Evolutionary conservation across 345 rosid species (phyloP).

Genomic region (Eucalyptus albens): DNA sequence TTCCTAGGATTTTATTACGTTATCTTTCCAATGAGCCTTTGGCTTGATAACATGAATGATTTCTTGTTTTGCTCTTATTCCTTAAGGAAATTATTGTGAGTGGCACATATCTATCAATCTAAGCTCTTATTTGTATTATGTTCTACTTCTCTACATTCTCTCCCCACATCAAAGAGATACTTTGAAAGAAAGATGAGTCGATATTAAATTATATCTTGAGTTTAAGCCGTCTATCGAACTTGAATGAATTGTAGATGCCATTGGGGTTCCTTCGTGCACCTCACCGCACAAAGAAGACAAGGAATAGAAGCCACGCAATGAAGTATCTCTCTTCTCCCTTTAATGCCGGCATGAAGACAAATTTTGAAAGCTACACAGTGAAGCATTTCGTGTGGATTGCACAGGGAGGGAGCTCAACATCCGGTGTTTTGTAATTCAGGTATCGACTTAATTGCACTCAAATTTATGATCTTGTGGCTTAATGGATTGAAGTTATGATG

Average conservation of each 20-base stretch:
- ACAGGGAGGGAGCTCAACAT: not conserved
- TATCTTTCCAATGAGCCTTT: not conserved
- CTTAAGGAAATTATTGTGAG: not conserved
- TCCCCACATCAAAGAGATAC: accelerated
- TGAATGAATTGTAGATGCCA: not conserved
- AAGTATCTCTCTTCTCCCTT: not conserved
- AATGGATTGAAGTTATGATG: not conserved
- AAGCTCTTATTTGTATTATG: not conserved
- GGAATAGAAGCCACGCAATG: not conserved
- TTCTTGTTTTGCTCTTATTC: not conserved
- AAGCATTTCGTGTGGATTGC: not conserved
- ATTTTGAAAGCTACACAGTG: not conserved
- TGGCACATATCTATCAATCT: not conserved
- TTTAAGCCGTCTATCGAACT: not conserved
- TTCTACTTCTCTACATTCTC: not conserved
- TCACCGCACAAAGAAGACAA: not conserved
- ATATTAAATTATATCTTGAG: too few species aligned
- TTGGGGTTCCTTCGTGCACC: not conserved
- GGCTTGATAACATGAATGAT: not conserved
- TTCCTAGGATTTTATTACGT: too few species aligned
- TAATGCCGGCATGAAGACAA: not conserved
- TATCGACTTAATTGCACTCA: not conserved
- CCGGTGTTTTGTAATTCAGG: not conserved
- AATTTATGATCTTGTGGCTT: not conserved
- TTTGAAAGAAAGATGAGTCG: too few species aligned